Conservation (phyloP, 2,329 filamentous ascomycete species). For the Acrodontium crateriforme region DNA sequence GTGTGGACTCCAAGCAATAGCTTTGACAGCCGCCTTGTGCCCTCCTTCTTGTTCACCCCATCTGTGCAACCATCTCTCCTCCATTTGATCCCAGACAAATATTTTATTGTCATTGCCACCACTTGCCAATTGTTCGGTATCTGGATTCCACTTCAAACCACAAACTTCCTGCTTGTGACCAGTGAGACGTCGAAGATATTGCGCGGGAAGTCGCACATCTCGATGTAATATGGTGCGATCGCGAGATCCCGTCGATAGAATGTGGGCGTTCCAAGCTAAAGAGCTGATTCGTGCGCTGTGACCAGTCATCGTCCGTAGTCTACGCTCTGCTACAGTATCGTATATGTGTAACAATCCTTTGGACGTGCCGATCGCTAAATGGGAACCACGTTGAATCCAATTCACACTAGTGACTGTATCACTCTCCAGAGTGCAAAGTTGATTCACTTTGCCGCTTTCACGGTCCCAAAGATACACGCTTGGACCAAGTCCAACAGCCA, state of each 20-base stretch:
- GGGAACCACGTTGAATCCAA: constrained; percentile 92
- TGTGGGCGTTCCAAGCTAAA: constrained; percentile 95
- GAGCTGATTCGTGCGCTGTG: constrained; percentile 88
- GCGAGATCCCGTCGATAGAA: constrained; percentile 85
- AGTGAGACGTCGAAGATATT: constrained; percentile 73
- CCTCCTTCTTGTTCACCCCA: constrained; percentile 92
- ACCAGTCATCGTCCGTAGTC: constrained; percentile 89
- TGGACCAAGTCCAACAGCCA: constrained; percentile 82
- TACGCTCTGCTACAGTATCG: constrained; percentile 78
- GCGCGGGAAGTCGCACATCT: constrained; percentile 83
- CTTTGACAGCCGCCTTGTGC: constrained; percentile 91
- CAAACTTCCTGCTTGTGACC: constrained; percentile 98
- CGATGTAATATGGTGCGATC: constrained; percentile 91
- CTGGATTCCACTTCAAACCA: constrained; percentile 90
- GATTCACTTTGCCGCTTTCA: constrained; percentile 76
- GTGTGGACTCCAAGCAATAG: constrained; percentile 94
- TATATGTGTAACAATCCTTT: constrained; percentile 95
- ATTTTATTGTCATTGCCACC: constrained; percentile 98
- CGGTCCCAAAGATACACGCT: constrained; percentile 99
- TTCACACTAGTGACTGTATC: constrained; percentile 94
- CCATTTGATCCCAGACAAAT: constrained; percentile 95
- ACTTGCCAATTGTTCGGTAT: constrained; percentile 86
- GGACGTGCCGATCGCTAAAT: constrained; percentile 86
- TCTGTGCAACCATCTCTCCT: constrained; percentile 82
- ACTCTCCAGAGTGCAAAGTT: constrained; percentile 81